Conservation (phyloP, 169 alveolate genomes). For the Babesia sp. region DNA sequence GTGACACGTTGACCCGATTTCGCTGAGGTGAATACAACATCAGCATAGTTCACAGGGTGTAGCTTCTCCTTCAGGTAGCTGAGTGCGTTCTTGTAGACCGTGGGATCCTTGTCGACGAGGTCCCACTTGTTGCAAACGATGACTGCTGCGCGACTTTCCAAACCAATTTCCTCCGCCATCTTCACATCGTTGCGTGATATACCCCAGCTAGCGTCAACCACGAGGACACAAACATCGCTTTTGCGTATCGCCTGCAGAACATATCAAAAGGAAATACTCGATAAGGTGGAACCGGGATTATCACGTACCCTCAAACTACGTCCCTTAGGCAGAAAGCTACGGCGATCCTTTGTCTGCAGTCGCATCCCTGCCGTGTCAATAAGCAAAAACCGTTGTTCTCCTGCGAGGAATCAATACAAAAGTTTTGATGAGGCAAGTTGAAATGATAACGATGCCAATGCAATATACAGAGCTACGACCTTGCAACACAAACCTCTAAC, state of each 20-base stretch:
- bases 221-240: constrained; percentile 76
- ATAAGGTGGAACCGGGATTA: background rate
- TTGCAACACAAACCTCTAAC: constrained; percentile 41
- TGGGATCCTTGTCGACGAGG: constrained; percentile 72
- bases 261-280: background rate
- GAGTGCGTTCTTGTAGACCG: constrained; percentile 67
- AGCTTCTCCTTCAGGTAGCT: constrained; percentile 72
- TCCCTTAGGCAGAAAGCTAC: constrained; percentile 53
- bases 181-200: constrained; percentile 72
- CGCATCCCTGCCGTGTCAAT: constrained; percentile 68
- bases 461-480: background rate
- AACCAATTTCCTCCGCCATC: constrained; percentile 71
- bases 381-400: constrained; percentile 1
- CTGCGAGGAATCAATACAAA: constrained; percentile 1
- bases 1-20: constrained; percentile 74
- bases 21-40: constrained; percentile 73
- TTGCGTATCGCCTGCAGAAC: constrained; percentile 68
- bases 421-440: background rate
- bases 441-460: background rate
- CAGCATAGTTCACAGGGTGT: constrained; percentile 72
- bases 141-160: constrained; percentile 71
- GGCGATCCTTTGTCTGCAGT: constrained; percentile 42
- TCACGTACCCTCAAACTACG: constrained; percentile 43
- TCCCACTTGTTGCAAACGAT: constrained; percentile 82
- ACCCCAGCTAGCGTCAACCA: constrained; percentile 76